Conservation (phyloP, 208 protist species). For the Trypanosomatidae sp. region DNA sequence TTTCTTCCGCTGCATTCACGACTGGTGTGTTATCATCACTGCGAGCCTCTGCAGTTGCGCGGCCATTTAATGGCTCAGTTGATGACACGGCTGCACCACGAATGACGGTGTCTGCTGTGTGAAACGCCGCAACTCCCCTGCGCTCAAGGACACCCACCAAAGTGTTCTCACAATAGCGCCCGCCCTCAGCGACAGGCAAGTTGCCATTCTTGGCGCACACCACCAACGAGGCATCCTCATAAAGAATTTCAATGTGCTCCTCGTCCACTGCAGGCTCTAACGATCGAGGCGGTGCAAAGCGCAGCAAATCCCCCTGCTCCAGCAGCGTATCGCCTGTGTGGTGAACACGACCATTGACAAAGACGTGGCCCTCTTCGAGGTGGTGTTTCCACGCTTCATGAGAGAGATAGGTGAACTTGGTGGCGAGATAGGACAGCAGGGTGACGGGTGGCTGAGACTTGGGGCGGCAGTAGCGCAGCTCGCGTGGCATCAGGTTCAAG, state of each 20-base stretch:
- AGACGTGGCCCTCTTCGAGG: constrained; percentile 43
- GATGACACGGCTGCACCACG: too few relatives aligned
- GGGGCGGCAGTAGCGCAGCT: constrained; percentile 62
- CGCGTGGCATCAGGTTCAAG: constrained; percentile 38
- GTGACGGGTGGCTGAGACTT: constrained; percentile 37
- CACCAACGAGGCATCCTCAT: constrained; percentile 55
- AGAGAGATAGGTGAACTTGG: constrained; percentile 62
- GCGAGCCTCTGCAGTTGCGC: too few relatives aligned
- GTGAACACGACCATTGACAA: constrained; percentile 48
- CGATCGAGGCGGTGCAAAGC: constrained; percentile 62
- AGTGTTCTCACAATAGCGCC: constrained; percentile 82
- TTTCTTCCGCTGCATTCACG: too few relatives aligned
- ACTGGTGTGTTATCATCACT: too few relatives aligned
- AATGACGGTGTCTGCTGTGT: constrained; percentile 1
- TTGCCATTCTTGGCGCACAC: constrained; percentile 79
- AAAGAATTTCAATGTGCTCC: constrained; percentile 43
- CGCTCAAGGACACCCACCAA: constrained; percentile 53
- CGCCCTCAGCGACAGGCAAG: constrained; percentile 81
- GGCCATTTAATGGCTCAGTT: too few relatives aligned
- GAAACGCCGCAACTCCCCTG: constrained; percentile 3
- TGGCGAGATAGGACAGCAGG: constrained; percentile 44
- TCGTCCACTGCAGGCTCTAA: constrained; percentile 75
- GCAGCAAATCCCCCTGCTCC: constrained; percentile 51
- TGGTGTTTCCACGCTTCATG: constrained; percentile 54
- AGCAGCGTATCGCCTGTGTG: constrained; percentile 25